Evolutionary conservation across 345 rosid species (phyloP), one percentile per base, ranked within the genome.

Genomic region (Heritiera fomes): DNA sequence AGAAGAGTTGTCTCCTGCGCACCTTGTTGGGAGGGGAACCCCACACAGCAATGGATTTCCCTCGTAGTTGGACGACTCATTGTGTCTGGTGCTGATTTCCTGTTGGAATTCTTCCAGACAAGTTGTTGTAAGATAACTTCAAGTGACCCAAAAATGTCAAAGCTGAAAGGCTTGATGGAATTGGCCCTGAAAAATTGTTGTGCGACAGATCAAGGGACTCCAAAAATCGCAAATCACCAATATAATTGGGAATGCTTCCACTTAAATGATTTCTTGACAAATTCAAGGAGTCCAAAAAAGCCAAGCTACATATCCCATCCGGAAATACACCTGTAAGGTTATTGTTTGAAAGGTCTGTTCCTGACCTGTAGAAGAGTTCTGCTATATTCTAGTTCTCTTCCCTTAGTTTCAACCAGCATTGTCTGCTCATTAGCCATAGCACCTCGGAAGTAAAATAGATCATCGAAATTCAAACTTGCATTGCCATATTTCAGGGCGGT

Each of bases 1-100:
- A 32, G 68, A 45, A 32, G 43, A 63, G 43, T 30, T 14, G n/a
- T 63, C 68, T 14, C 45, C 68, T 14, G 68, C 8, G 32, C 43
- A 63, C 68, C n/a, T 63, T 32, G n/a, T 32, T 63, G 1, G 2
- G n/a, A 63, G 68, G 4, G 68, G 68, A 32, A 13, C 68, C n/a
- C 68, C 45, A 32, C 68, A 63, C 4, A 63, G 43, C 18, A 63
- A 63, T 32, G n/a, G 68, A 63, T 63, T 63, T 18, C 68, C 68
- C 18, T 32, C 5, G 45, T 63, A 63, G 45, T 63, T 63, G 68
- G 68, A 63, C 7, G 45, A 63, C 2, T 63, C 68, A 15, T 32
- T 63, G 45, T 13, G 68, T 63, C 32, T 63, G n/a, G 41, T 32
- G 68, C 45, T 63, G 45, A 14, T 63, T 32, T 14, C 68, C 68